Conservation (phyloP, 73 alveolate genomes). For the Durusdinium trenchii region DNA sequence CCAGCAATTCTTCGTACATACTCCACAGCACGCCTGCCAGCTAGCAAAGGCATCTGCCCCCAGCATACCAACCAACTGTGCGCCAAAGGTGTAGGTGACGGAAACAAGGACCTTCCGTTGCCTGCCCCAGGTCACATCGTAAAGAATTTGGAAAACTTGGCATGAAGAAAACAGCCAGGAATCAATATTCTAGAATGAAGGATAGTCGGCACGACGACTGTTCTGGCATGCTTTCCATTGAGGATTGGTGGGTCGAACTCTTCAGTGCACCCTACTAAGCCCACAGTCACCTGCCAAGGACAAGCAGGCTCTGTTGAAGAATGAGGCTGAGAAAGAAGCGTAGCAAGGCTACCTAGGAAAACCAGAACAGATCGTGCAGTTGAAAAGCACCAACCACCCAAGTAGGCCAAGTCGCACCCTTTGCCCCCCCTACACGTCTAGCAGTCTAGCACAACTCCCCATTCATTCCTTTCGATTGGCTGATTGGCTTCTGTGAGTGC, state of each 20-base stretch:
- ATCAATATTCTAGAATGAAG: background rate
- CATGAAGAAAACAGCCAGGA: background rate
- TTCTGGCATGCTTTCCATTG: too few relatives aligned
- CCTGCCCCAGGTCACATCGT: background rate
- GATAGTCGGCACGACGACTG: background rate
- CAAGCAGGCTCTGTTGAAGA: background rate
- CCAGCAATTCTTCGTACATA: background rate
- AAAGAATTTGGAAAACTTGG: background rate
- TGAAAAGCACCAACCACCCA: background rate
- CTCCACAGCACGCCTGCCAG: conserved; percentile 22
- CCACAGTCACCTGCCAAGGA: conserved; percentile 53
- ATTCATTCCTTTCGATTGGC: too few relatives aligned
- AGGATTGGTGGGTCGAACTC: too few relatives aligned
- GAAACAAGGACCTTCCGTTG: conserved; percentile 40
- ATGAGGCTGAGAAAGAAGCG: conserved; percentile 20
- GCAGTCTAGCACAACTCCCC: too few relatives aligned
- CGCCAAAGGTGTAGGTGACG: conserved; percentile 30
- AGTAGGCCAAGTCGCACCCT: background rate
- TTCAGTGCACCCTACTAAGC: too few relatives aligned
- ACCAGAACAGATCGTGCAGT: background rate
- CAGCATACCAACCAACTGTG: conserved; percentile 64
- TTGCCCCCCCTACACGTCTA: too few relatives aligned
- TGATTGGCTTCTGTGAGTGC: too few relatives aligned
- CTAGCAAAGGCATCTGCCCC: conserved; percentile 83
- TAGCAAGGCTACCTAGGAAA: conserved; percentile 40